Base-by-base conservation (phyloP, 2,329 filamentous ascomycete genomes). In the Trichocomaceae sp. region DNA sequence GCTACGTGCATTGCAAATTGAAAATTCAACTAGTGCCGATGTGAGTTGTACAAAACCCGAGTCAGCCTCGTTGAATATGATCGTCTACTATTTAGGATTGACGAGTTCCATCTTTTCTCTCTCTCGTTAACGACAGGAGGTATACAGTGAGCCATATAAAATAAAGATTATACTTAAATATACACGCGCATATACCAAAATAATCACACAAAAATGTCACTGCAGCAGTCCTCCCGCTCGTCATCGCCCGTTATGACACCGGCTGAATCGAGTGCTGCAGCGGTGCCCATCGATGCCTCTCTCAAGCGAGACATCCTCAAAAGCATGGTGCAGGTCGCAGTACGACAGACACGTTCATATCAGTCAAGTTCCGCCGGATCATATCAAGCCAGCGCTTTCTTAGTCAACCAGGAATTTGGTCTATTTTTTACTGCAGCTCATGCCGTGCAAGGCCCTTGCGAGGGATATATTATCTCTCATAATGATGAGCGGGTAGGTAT, bases 291-390 rank as follows among this genome's bases (percentile, higher is more conserved):
- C 35, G 52, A 54, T 20, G 48, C 33, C 46, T 48, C 52, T 33
- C 13, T 54, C 15, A 54, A 54, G 23, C 45, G 46, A 8, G 52
- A 54, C 7, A 49, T 54, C n/a, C 52, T 54, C 17, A 54, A 54
- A 26, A 54, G 52, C 37, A 54, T 54, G 52, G 52, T 54, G 22
- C 52, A 54, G 46, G 37, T 54, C 41, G 52, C 46, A 7, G 52
- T 49, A 17, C 45, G 52, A 17, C 52, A 54, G 52, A 54, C 52
- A 15, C 35, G 52, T 7, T 41, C 52, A 22, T 54, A 54, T 19
- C 52, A 54, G 39, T 35, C 39, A 23, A 54, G 45, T 20, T 49
- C 29, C 12, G 52, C 52, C 17, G 52, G 52, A 22, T 44, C 52
- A 22, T 54, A 48, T 44, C 46, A 48, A 44, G 52, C 52, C 46